Percentiles rank a stretch among this genome's conserved stretches.
Evolutionary conservation across 2,329 filamentous ascomycete species (phyloP).

Genomic region (Coniochaeta sp.): DNA sequence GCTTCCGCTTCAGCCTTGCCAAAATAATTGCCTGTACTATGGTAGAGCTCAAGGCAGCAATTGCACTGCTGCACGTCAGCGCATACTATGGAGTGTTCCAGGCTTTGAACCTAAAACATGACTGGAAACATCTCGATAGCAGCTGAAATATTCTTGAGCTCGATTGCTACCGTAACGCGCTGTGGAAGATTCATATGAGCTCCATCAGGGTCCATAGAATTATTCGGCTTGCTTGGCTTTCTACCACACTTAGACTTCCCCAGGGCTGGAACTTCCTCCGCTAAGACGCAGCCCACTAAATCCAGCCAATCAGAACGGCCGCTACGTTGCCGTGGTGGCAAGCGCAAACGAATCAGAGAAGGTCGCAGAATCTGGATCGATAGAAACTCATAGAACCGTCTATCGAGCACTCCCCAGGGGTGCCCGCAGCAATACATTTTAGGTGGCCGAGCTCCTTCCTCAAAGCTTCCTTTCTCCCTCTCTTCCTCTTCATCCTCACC

Average conservation of each 20-base stretch:
- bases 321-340: constrained; percentile 11
- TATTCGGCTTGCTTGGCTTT: background rate
- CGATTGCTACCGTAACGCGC: background rate
- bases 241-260: background rate
- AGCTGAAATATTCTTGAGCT: background rate
- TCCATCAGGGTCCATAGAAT: background rate
- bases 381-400: constrained; percentile 26
- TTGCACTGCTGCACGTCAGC: background rate
- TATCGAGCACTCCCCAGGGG: constrained; percentile 15
- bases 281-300: background rate
- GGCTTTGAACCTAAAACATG: background rate
- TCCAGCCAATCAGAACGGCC: constrained; percentile 8
- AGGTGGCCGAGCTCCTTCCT: constrained; percentile 14
- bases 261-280: constrained; percentile 1
- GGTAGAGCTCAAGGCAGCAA: background rate
- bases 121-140: background rate
- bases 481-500: constrained; percentile 4
- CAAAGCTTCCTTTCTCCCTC: constrained; percentile 11
- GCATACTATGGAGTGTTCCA: too few relatives aligned
- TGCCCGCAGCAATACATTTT: constrained; percentile 19
- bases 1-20: background rate
- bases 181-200: background rate
- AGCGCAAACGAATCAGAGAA: constrained; percentile 12
- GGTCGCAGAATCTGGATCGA: constrained; percentile 18
- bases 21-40: background rate